A percentile compares a stretch with the other conserved stretches of the same genome.
Evolutionary conservation across 2,329 filamentous ascomycete species (phyloP).

Genomic region (Intubia oerlemansii): DNA sequence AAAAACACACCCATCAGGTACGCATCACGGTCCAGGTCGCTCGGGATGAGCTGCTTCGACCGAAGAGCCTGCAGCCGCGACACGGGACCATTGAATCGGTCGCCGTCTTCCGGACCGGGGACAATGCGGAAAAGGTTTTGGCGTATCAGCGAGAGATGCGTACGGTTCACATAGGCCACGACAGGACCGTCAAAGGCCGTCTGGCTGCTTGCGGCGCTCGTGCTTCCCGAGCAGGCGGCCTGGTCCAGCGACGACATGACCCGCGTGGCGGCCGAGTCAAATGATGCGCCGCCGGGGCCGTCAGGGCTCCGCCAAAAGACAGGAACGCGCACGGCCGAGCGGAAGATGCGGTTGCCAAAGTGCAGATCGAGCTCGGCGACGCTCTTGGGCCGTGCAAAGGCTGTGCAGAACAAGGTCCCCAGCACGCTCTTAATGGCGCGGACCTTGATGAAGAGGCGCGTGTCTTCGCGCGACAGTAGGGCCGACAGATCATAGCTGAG

Average conservation of each 20-base stretch:
- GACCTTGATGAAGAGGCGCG: constrained; percentile 15
- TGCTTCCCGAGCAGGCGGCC: constrained; percentile 4
- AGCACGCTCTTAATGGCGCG: constrained; percentile 23
- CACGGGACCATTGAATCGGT: constrained; percentile 23
- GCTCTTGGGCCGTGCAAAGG: constrained; percentile 13
- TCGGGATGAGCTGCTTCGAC: constrained; percentile 23
- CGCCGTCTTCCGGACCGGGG: constrained; percentile 16
- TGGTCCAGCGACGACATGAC: constrained; percentile 12
- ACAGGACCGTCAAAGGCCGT: constrained; percentile 12
- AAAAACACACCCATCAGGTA: constrained; percentile 30
- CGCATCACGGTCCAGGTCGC: constrained; percentile 27
- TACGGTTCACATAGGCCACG: constrained; percentile 26
- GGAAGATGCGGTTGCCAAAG: constrained; percentile 24
- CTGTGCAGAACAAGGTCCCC: constrained; percentile 19
- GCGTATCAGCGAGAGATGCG: constrained; percentile 23
- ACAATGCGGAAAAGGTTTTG: constrained; percentile 24
- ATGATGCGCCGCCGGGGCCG: constrained; percentile 10
- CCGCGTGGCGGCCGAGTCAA: constrained; percentile 15
- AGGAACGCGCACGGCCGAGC: constrained; percentile 23
- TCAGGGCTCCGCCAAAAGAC: constrained; percentile 25
- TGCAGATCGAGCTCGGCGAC: constrained; percentile 24
- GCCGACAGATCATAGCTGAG: constrained; percentile 22
- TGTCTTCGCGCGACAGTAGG: constrained; percentile 16
- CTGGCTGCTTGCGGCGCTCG: constrained; percentile 5
- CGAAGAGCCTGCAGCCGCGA: constrained; percentile 23